A percentile compares a stretch with the other conserved stretches of the same genome.
These are phyloP conservation scores for Boletus barrowsii DNA, from an alignment of 768 basidiomycete genomes.

Conservation along the genomic window DNA sequence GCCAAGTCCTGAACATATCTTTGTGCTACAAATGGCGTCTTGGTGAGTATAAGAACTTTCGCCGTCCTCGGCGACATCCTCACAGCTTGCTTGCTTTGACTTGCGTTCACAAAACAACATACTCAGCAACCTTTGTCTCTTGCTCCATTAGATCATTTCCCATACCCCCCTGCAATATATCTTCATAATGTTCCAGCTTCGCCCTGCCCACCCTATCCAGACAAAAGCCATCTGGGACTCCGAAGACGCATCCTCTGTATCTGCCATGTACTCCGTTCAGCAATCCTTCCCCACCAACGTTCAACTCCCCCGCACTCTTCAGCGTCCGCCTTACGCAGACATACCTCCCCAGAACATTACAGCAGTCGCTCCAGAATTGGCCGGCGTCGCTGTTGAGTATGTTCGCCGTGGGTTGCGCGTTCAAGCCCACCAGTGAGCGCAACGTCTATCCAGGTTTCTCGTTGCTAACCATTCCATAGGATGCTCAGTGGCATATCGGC, in stretches of 20 bases:
- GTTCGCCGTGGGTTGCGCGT: slow-evolving; percentile 49
- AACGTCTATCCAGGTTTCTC: slow-evolving; percentile 6
- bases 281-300: slow-evolving; percentile 36
- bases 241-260: slow-evolving; percentile 25
- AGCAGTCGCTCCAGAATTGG: slow-evolving; percentile 52
- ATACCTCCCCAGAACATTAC: slow-evolving; percentile 53
- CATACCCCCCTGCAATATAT: background rate
- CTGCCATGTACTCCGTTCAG: slow-evolving; percentile 31
- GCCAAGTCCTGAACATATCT: slow-evolving; percentile 29
- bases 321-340: slow-evolving; percentile 57
- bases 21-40: slow-evolving; percentile 30
- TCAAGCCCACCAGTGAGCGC: slow-evolving; percentile 43
- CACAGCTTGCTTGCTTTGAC: slow-evolving; percentile 8
- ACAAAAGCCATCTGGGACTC: slow-evolving; percentile 37
- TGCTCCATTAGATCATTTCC: slow-evolving; percentile 18
- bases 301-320: slow-evolving; percentile 70
- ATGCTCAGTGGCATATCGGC: slow-evolving; percentile 42
- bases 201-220: slow-evolving; percentile 34
- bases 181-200: slow-evolving; percentile 34
- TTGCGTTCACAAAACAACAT: slow-evolving; percentile 8
- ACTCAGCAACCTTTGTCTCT: slow-evolving; percentile 18
- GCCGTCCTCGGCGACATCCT: slow-evolving; percentile 11
- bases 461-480: slow-evolving; percentile 35
- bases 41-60: slow-evolving; percentile 29
- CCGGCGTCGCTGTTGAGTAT: slow-evolving; percentile 59